Evolutionary conservation across 2,329 filamentous ascomycete genomes (phyloP).

Genomic region (Dactylellina drechsleri): DNA sequence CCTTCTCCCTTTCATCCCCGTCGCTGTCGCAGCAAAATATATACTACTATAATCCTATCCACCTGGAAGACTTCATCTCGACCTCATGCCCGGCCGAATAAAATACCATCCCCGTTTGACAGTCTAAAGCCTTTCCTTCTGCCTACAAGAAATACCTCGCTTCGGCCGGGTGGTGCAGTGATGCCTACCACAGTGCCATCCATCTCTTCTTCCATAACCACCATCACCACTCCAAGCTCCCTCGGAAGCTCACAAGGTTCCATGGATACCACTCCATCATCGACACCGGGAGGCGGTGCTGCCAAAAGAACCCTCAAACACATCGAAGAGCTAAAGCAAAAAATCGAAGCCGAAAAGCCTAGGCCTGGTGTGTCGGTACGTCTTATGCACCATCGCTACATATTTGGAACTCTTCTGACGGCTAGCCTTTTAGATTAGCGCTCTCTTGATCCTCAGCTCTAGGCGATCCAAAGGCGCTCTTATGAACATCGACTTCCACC

Average conservation of each 20-base stretch:
- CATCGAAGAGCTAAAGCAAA: slow-evolving; percentile 47
- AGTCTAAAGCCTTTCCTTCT: background rate
- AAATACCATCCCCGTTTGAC: background rate
- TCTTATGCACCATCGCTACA: background rate
- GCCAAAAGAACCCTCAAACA: slow-evolving; percentile 30
- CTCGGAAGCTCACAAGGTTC: slow-evolving; percentile 1
- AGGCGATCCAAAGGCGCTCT: slow-evolving; percentile 28
- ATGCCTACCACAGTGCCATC: slow-evolving; percentile 51
- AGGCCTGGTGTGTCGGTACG: slow-evolving; percentile 30
- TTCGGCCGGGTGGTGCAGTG: slow-evolving; percentile 48
- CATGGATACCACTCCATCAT: slow-evolving; percentile 9
- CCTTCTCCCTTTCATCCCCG: too few relatives aligned
- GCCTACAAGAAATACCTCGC: slow-evolving; percentile 6
- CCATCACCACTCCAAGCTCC: slow-evolving; percentile 13
- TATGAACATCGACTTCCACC: slow-evolving; percentile 68
- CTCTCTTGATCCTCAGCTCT: slow-evolving; percentile 29
- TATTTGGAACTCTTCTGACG: background rate
- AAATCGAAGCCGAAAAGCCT: slow-evolving; percentile 33
- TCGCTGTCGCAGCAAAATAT: too few relatives aligned
- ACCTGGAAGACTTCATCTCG: too few relatives aligned
- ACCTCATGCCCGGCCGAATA: too few relatives aligned
- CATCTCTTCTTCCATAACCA: slow-evolving; percentile 1
- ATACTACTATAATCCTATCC: too few relatives aligned
- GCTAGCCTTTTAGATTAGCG: slow-evolving; percentile 25
- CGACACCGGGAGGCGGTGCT: background rate